Conservation (phyloP, 805 yeast species). For the Hanseniaspora osmophila region DNA sequence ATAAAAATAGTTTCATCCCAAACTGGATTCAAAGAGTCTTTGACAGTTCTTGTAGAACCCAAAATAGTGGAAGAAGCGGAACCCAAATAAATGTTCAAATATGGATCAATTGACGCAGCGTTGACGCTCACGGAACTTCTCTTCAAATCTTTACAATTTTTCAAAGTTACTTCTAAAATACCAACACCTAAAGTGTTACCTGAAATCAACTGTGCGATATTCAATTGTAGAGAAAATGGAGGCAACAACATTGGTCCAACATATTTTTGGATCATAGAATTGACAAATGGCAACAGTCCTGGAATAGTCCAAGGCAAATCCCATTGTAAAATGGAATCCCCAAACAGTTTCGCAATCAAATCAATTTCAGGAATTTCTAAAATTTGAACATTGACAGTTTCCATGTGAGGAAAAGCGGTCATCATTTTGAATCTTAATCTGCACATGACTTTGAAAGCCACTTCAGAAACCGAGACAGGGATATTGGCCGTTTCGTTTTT, state of each 20-base stretch:
- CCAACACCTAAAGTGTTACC: conserved; percentile 85
- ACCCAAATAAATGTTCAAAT: conserved; percentile 51
- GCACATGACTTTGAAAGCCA: conserved; percentile 59
- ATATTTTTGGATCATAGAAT: conserved; percentile 73
- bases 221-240: conserved; percentile 87
- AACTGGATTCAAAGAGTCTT: conserved; percentile 55
- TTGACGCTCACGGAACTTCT: conserved; percentile 43
- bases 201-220: conserved; percentile 66
- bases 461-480: conserved; percentile 68
- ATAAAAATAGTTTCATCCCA: conserved; percentile 74
- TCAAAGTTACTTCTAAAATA: conserved; percentile 55
- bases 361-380: conserved; percentile 83
- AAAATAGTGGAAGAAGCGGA: conserved; percentile 17
- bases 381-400: conserved; percentile 75
- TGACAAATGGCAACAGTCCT: conserved; percentile 69
- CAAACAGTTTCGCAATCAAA: conserved; percentile 56
- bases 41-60: conserved; percentile 55
- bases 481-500: conserved; percentile 36
- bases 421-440: conserved; percentile 83
- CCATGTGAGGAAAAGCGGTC: conserved; percentile 83
- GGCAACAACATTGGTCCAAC: conserved; percentile 77
- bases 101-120: conserved; percentile 84
- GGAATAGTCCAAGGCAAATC: conserved; percentile 70
- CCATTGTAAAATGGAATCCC: conserved; percentile 75
- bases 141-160: conserved; percentile 52